Evolutionary conservation across 768 basidiomycete species (phyloP).

Genomic region (Tricholoma bakamatsutake): DNA sequence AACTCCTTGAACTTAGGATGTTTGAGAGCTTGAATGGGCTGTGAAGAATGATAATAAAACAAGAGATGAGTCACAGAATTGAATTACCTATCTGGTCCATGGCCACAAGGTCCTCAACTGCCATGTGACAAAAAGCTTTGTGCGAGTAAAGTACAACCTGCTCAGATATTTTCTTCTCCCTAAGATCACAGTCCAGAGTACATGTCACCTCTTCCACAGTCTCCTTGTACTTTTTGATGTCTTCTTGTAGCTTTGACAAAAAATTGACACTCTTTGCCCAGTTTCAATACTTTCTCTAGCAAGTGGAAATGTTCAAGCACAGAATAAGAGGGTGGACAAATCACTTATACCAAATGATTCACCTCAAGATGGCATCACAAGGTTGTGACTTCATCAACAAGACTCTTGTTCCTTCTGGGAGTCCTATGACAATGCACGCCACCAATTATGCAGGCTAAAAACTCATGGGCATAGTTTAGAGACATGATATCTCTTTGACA

Average conservation of each 20-base stretch:
- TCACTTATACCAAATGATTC: background rate
- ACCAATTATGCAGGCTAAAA: background rate
- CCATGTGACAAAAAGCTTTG: conserved; percentile 20
- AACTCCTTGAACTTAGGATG: conserved; percentile 28
- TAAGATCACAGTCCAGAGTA: conserved; percentile 25
- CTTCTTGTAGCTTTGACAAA: too few species aligned
- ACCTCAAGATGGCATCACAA: background rate
- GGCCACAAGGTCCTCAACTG: conserved; percentile 27
- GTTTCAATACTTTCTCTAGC: background rate
- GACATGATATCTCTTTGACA: too few species aligned
- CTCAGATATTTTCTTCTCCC: conserved; percentile 10
- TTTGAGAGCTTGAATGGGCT: background rate
- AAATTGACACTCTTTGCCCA: conserved; percentile 6
- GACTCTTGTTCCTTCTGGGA: background rate
- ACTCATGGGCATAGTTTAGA: background rate
- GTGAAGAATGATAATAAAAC: conserved; percentile 31
- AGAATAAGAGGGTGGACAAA: background rate
- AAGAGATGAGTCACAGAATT: conserved; percentile 24
- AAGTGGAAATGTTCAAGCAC: too few species aligned
- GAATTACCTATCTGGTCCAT: too few species aligned
- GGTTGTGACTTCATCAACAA: background rate
- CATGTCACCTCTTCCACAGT: too few species aligned
- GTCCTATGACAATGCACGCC: background rate
- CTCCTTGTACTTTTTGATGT: too few species aligned
- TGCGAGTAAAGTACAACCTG: conserved; percentile 24